Evolutionary conservation across 169 alveolate genomes (phyloP), one percentile per base, ranked within the genome.

Genomic region (Plasmodium berghei): DNA sequence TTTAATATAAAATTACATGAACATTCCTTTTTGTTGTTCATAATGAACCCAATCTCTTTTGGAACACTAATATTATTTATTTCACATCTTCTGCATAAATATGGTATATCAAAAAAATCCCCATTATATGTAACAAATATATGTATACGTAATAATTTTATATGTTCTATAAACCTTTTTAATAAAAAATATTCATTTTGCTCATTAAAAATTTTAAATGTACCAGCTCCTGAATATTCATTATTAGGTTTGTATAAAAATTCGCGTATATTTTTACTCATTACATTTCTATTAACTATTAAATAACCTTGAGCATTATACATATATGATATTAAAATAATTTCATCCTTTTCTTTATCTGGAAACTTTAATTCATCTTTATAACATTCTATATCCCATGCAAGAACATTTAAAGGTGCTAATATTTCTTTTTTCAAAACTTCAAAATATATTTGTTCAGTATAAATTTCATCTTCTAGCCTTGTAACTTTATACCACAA

Each of bases 311-410:
- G 98, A 16, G 99, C 99, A 92, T 98, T 98, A 87, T 97, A 95
- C 98, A 98, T 97, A 91, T 96, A 95, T 10, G 99, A 98, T 28
- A 98, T 96, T 93, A 97, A 94, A 95, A 96, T 97, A 70, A 97
- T 95, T 80, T 88, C 96, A 90, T 89, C 98, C 42, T 72, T 87
- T 88, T 97, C 98, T 42, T 98, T 94, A 92, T 98, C 99, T 14
- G 99, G 99, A 91, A 99, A 99, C 94, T 98, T 98, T 70, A 98
- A 93, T 9, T 99, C 99, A 59, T 97, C 98, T 95, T 99, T 98
- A 73, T 97, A 96, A 91, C 99, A 97, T 94, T 99, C 99, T 45
- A 99, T 98, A 97, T 99, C 99, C 98, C 99, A 99, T 34, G 99
- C 99, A 54, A 98, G 95, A 34, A 97, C 95, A 90, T 93, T 96